Evolutionary conservation across 2,329 filamentous ascomycete species (phyloP).

Genomic region (Pseudogymnoascus verrucosus): DNA sequence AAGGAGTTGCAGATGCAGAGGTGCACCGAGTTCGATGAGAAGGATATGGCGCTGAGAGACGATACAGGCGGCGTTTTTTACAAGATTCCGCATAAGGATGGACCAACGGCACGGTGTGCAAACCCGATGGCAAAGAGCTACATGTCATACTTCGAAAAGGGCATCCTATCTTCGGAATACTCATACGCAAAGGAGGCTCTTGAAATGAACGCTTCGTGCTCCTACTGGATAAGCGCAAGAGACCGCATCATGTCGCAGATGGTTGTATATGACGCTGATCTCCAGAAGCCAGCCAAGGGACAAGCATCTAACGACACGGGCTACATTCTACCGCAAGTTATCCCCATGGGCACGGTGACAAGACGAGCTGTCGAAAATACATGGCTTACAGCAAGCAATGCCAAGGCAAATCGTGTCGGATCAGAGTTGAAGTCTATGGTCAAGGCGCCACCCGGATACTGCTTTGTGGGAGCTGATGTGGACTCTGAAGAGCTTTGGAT

Average conservation of each 20-base stretch:
- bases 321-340: conserved; percentile 89
- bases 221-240: conserved; percentile 96
- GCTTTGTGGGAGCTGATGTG: conserved; percentile 93
- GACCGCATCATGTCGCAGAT: conserved; percentile 93
- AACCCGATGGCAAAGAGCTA: conserved; percentile 91
- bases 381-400: conserved; percentile 96
- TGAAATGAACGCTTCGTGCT: conserved; percentile 98
- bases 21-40: conserved; percentile 71
- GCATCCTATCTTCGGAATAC: conserved; percentile 78
- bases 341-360: conserved; percentile 97
- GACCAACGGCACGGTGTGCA: conserved; percentile 72
- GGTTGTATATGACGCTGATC: conserved; percentile 75
- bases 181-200: conserved; percentile 87
- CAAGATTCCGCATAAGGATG: conserved; percentile 95
- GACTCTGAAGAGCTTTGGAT: conserved; percentile 99
- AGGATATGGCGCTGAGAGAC: conserved; percentile 54
- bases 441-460: conserved; percentile 80
- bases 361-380: conserved; percentile 93
- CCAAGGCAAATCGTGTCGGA: conserved; percentile 89
- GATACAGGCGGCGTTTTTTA: conserved; percentile 66
- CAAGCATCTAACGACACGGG: conserved; percentile 39
- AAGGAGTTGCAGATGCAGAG: conserved; percentile 60
- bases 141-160: conserved; percentile 82
- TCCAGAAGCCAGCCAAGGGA: conserved; percentile 23
- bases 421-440: conserved; percentile 98